These are phyloP conservation scores for Chrysanthemum seticuspe DNA, from an alignment of 129 eudicot species.

Conservation along the genomic window DNA sequence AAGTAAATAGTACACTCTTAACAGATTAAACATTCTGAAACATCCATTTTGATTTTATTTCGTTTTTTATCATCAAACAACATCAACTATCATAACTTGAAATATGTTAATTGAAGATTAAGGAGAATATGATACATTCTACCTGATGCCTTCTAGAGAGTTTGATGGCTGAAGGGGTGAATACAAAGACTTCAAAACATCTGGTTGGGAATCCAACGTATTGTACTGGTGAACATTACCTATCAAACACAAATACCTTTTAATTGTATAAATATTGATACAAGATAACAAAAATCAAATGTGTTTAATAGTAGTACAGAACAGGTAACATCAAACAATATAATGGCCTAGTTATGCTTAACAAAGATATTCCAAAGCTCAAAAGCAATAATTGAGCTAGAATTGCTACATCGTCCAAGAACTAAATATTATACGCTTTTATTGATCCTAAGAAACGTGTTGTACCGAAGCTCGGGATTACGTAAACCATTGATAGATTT, in stretches of 20 bases:
- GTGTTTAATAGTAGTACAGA: conserved; percentile 4
- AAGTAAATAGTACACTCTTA: conserved; percentile 5
- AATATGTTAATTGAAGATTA: too few species aligned
- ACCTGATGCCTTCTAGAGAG: conserved; percentile 90
- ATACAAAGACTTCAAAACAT: conserved; percentile 85
- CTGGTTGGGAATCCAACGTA: conserved; percentile 91
- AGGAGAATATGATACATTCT: conserved; percentile 3
- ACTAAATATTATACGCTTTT: too few species aligned
- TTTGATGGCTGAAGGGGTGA: conserved; percentile 95
- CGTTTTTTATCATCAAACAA: neutral
- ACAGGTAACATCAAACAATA: neutral
- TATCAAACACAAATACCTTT: conserved; percentile 18
- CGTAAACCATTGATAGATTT: too few species aligned
- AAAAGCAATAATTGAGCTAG: too few species aligned
- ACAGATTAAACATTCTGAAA: neutral
- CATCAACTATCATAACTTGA: neutral
- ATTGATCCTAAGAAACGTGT: too few species aligned
- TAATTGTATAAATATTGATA: conserved; percentile 14
- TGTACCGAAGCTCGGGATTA: too few species aligned
- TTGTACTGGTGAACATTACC: conserved; percentile 93
- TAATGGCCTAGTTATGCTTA: too few species aligned
- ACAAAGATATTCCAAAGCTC: too few species aligned
- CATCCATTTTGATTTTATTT: neutral
- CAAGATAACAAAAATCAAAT: neutral
- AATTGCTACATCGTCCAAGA: too few species aligned